These are phyloP conservation scores for Zea luxurians DNA, from an alignment of 176 grass and related monocot species.

Conservation along the genomic window DNA sequence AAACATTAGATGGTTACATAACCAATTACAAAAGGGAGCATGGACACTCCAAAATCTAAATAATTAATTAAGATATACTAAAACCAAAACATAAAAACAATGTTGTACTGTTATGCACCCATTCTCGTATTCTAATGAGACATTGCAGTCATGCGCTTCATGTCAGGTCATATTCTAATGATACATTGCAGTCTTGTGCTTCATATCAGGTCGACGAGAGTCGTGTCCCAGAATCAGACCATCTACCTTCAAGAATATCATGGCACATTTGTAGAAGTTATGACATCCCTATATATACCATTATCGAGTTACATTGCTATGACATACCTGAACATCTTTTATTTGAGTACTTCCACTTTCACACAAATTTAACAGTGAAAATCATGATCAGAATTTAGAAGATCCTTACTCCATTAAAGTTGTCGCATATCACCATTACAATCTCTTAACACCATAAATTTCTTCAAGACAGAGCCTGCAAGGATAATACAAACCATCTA, in stretches of 20 bases:
- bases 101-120: slow-evolving; percentile 44
- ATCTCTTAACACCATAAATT: no score
- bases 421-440: no score
- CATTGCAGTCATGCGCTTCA: no score
- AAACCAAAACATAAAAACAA: slow-evolving; percentile 9
- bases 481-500: no score
- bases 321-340: no score
- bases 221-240: slow-evolving; percentile 93
- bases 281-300: neutral
- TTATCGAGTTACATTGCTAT: neutral
- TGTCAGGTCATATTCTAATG: slow-evolving; percentile 93
- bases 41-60: neutral
- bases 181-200: slow-evolving; percentile 88
- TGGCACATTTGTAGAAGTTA: neutral
- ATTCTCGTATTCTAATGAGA: no score
- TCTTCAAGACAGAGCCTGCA: no score
- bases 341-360: no score
- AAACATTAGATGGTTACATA: neutral
- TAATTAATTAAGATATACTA: neutral
- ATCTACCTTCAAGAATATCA: slow-evolving; percentile 58
- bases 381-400: no score
- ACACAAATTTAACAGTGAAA: no score
- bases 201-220: slow-evolving; percentile 98
- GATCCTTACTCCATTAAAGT: no score
- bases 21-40: neutral